Evolutionary conservation across 768 basidiomycete genomes (phyloP).

Genomic region (Suillus weaverae): DNA sequence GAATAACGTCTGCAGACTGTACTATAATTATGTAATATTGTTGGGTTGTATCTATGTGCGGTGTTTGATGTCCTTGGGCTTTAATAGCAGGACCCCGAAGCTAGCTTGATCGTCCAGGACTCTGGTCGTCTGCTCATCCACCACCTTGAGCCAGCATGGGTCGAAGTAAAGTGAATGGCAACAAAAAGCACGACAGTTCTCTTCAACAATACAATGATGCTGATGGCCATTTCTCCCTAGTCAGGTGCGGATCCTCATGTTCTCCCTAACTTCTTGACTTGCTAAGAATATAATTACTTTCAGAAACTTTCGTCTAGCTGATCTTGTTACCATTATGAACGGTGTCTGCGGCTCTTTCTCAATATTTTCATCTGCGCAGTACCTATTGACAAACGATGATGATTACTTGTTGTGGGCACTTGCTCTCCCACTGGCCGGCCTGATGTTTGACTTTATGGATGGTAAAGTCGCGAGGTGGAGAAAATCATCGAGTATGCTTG

Average conservation of each 20-base stretch:
- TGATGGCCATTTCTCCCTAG: constrained; percentile 95
- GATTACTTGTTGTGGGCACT: constrained; percentile 87
- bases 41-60: constrained; percentile 15
- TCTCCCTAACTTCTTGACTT: constrained; percentile 5
- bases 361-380: constrained; percentile 89
- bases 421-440: constrained; percentile 83
- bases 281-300: constrained; percentile 20
- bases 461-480: constrained; percentile 98
- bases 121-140: constrained; percentile 16
- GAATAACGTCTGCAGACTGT: too few relatives aligned
- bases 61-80: constrained; percentile 10
- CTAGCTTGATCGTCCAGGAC: constrained; percentile 19
- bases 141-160: constrained; percentile 19
- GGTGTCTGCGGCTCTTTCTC: constrained; percentile 97
- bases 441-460: constrained; percentile 97
- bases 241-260: constrained; percentile 58
- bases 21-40: too few relatives aligned
- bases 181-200: constrained; percentile 18
- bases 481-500: constrained; percentile 92
- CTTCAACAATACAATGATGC: constrained; percentile 85
- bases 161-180: constrained; percentile 30
- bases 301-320: constrained; percentile 97
- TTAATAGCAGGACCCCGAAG: not conserved
- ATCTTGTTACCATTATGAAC: constrained; percentile 98
- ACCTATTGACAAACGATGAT: constrained; percentile 77